A percentile compares a stretch with the other conserved stretches of the same genome.
Conservation (phyloP, 2,329 filamentous ascomycete genomes). For the Aureobasidium sp. region DNA sequence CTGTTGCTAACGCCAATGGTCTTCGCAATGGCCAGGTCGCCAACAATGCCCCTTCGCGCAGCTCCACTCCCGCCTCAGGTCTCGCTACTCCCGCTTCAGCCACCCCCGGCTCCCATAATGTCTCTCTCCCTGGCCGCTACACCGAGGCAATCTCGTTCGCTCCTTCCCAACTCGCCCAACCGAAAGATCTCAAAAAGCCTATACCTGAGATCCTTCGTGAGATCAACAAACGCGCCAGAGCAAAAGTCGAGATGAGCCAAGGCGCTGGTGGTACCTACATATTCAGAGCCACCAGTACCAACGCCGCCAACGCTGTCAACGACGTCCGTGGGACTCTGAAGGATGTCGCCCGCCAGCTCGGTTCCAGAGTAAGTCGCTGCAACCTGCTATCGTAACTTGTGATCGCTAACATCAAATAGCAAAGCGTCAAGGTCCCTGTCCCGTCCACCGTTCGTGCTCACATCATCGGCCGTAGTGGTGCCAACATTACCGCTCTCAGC, state of each 20-base stretch:
- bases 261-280: constrained; percentile 65
- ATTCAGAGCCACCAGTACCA: constrained; percentile 79
- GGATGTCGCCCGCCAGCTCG: constrained; percentile 82
- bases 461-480: constrained; percentile 88
- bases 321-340: constrained; percentile 81
- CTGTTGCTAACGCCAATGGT: constrained; percentile 44
- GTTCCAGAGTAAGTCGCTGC: constrained; percentile 59
- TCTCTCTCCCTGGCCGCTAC: constrained; percentile 76
- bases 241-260: constrained; percentile 69
- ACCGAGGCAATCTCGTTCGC: constrained; percentile 69
- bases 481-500: constrained; percentile 83
- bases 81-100: constrained; percentile 37
- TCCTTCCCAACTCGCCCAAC: constrained; percentile 67
- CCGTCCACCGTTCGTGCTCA: constrained; percentile 76
- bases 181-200: constrained; percentile 73
- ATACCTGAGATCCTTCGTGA: constrained; percentile 80
- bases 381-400: background rate
- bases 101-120: constrained; percentile 33
- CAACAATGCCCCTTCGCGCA: constrained; percentile 47
- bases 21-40: constrained; percentile 49
- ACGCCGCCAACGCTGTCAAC: constrained; percentile 61
- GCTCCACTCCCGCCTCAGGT: constrained; percentile 58
- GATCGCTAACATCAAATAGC: constrained; percentile 33
- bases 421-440: constrained; percentile 67
- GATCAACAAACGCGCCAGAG: constrained; percentile 86